These are phyloP conservation scores for Stromatinia cepivora DNA, from an alignment of 2,329 filamentous ascomycete species.

Conservation along the genomic window DNA sequence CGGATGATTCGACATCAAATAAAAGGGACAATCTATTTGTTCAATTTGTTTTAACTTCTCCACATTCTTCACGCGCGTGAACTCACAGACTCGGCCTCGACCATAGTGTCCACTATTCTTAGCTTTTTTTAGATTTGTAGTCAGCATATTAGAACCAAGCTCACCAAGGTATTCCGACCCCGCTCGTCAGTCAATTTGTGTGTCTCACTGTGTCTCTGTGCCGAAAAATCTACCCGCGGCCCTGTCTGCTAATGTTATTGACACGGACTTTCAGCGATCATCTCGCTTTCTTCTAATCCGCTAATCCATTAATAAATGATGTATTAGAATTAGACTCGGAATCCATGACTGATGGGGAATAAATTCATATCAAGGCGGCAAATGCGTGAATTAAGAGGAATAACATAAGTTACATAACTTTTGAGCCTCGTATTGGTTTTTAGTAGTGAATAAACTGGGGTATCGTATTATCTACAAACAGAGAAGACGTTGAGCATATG, in stretches of 20 bases:
- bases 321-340: conserved; percentile 18
- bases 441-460: neutral
- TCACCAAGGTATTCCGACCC: conserved; percentile 24
- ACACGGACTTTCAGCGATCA: conserved; percentile 12
- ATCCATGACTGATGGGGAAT: neutral
- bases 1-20: neutral
- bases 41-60: conserved; percentile 22
- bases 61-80: conserved; percentile 16
- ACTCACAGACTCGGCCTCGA: conserved; percentile 23
- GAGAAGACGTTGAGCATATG: conserved; percentile 15
- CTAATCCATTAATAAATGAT: conserved; percentile 3
- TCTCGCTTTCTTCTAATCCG: conserved; percentile 18
- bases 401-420: neutral
- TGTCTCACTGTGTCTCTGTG: conserved; percentile 15
- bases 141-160: conserved; percentile 12
- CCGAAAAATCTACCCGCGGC: conserved; percentile 3
- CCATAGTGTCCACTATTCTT: conserved; percentile 29
- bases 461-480: conserved; percentile 2
- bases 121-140: conserved; percentile 20
- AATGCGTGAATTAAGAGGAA: conserved; percentile 32
- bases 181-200: conserved; percentile 16
- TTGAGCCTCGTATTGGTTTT: neutral
- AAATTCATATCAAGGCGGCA: conserved; percentile 32
- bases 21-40: conserved; percentile 8
- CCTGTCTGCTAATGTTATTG: conserved; percentile 20